These are phyloP conservation scores for Sarocladium brachiariae DNA, from an alignment of 2,329 filamentous ascomycete genomes.

Conservation along the genomic window DNA sequence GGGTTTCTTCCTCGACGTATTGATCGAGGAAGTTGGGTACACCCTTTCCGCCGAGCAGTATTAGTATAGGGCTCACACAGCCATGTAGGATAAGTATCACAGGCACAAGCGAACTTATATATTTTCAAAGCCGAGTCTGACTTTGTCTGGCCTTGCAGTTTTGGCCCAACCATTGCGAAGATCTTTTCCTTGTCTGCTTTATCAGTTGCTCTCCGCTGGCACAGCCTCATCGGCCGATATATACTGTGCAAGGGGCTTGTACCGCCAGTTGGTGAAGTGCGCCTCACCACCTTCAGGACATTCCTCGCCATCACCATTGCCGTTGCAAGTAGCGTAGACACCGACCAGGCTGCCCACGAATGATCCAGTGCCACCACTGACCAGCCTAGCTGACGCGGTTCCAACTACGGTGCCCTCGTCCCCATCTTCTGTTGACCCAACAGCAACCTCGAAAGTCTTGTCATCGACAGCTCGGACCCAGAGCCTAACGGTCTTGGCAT, in stretches of 20 bases:
- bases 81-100: conserved; percentile 2
- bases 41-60: background rate
- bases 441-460: background rate
- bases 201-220: conserved; percentile 1
- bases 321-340: conserved; percentile 15
- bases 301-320: conserved; percentile 11
- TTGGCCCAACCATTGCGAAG: background rate
- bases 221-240: conserved; percentile 10
- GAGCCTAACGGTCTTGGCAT: conserved; percentile 1
- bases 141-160: background rate
- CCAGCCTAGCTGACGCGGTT: background rate
- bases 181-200: background rate
- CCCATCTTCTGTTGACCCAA: background rate
- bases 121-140: background rate
- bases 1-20: conserved; percentile 13
- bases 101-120: conserved; percentile 3
- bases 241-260: conserved; percentile 13
- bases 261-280: conserved; percentile 14
- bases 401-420: background rate
- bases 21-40: background rate
- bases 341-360: conserved; percentile 16
- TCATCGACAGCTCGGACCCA: background rate
- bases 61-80: background rate
- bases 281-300: conserved; percentile 12
- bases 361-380: conserved; percentile 13